Conservation (phyloP, 1,139 yeast species). For the Yamadazyma triangularis region DNA sequence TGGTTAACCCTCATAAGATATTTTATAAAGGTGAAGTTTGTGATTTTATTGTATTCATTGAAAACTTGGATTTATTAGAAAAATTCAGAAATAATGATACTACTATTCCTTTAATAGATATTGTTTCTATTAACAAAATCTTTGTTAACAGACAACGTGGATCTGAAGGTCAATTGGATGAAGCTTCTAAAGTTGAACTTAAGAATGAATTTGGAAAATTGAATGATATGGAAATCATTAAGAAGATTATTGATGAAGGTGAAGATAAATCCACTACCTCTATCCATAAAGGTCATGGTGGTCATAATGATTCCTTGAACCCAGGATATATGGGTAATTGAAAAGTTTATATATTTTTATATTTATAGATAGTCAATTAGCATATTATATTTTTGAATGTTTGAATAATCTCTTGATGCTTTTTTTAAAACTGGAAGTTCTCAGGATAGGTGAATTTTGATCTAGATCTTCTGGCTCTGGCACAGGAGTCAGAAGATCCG, state of each 20-base stretch:
- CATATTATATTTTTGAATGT: slow-evolving; percentile 1
- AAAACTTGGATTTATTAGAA: slow-evolving; percentile 45
- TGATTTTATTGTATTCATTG: slow-evolving; percentile 66
- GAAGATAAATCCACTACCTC: slow-evolving; percentile 32
- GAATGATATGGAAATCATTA: slow-evolving; percentile 46
- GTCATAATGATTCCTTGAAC: slow-evolving; percentile 39
- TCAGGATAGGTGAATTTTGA: too few species aligned
- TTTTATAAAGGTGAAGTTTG: slow-evolving; percentile 61
- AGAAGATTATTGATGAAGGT: slow-evolving; percentile 54
- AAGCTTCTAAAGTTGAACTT: slow-evolving; percentile 65
- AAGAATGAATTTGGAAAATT: slow-evolving; percentile 62
- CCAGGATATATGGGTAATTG: slow-evolving; percentile 26
- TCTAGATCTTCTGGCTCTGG: too few species aligned
- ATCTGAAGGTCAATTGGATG: slow-evolving; percentile 64
- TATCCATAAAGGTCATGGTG: slow-evolving; percentile 14
- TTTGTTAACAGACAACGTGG: slow-evolving; percentile 64
- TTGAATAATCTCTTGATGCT: slow-evolving; percentile 3
- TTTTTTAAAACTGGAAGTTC: slow-evolving; percentile 5
- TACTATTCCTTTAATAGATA: slow-evolving; percentile 57
- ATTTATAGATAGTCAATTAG: not conserved
- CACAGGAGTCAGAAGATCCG: too few species aligned
- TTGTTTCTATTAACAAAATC: slow-evolving; percentile 62
- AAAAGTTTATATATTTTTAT: too few species aligned
- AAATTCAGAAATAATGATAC: slow-evolving; percentile 49
- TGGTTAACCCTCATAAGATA: slow-evolving; percentile 38